phyloP scores from a whole-genome alignment of 352 stramenopile genomes.

The Aphanomyces euteiches region DNA sequence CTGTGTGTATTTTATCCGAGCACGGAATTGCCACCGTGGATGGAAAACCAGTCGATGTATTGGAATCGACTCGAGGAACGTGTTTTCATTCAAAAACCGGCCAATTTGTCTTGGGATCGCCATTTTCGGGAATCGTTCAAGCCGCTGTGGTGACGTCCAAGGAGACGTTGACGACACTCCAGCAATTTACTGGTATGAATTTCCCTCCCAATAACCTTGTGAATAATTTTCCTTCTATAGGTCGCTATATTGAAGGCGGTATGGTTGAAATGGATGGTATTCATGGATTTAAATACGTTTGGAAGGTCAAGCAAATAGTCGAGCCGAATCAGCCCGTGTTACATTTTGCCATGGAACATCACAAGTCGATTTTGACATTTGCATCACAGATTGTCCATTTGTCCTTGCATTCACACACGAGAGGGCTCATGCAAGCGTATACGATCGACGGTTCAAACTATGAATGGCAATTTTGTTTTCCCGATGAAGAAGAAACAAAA shows the following conservation, averaged over 20 bases:
- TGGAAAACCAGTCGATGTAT: slow-evolving; percentile 38
- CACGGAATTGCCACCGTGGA: slow-evolving; percentile 62
- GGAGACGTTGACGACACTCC: slow-evolving; percentile 48
- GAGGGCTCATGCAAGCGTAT: slow-evolving; percentile 63
- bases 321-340: slow-evolving; percentile 37
- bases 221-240: neutral
- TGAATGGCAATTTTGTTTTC: slow-evolving; percentile 52
- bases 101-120: slow-evolving; percentile 46
- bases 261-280: slow-evolving; percentile 28
- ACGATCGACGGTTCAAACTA: slow-evolving; percentile 38
- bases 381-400: slow-evolving; percentile 45
- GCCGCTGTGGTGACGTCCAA: slow-evolving; percentile 53
- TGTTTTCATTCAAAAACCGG: neutral
- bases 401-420: slow-evolving; percentile 64
- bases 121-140: slow-evolving; percentile 67
- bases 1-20: slow-evolving; percentile 59
- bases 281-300: slow-evolving; percentile 56
- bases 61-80: slow-evolving; percentile 38
- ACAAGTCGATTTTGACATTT: slow-evolving; percentile 47
- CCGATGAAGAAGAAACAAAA: slow-evolving; percentile 41
- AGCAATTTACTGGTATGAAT: slow-evolving; percentile 45
- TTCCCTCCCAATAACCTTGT: neutral
- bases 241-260: slow-evolving; percentile 39
- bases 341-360: slow-evolving; percentile 65
- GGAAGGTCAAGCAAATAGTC: slow-evolving; percentile 35